These are phyloP conservation scores for Marvania coccoides DNA, from an alignment of 139 green algal species.

Conservation along the genomic window DNA sequence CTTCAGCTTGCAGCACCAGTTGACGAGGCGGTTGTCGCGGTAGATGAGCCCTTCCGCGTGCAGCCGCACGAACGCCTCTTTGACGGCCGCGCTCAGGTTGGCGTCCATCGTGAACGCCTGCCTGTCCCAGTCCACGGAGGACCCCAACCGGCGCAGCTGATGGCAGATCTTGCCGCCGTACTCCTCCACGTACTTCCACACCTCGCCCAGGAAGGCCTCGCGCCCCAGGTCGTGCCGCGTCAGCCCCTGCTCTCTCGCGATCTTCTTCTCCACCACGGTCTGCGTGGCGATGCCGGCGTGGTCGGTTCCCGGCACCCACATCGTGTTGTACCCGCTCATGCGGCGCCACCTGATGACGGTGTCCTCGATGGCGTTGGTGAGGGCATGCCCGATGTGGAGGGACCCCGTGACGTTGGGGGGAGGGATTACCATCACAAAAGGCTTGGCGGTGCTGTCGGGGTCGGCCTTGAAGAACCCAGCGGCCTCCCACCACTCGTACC, in stretches of 20 bases:
- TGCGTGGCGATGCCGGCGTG: constrained; percentile 90
- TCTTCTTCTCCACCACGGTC: constrained; percentile 96
- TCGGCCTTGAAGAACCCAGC: constrained; percentile 88
- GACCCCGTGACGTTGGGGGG: constrained; percentile 96
- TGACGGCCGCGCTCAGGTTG: constrained; percentile 53
- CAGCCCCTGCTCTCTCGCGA: constrained; percentile 66
- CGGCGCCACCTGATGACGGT: constrained; percentile 70
- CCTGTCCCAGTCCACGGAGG: constrained; percentile 84
- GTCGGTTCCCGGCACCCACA: constrained; percentile 96
- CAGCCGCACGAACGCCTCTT: constrained; percentile 71
- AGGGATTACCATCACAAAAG: constrained; percentile 97
- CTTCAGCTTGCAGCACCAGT: constrained; percentile 89
- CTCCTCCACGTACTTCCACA: constrained; percentile 81
- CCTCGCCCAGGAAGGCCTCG: constrained; percentile 83
- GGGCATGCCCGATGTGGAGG: constrained; percentile 95
- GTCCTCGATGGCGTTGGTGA: constrained; percentile 33
- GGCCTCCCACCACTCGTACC: constrained; percentile 82
- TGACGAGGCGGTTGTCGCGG: constrained; percentile 95
- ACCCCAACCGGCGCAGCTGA: constrained; percentile 86
- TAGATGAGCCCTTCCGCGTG: constrained; percentile 83
- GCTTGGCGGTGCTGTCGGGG: constrained; percentile 20
- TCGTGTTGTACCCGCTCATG: constrained; percentile 89
- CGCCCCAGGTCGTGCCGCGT: constrained; percentile 92
- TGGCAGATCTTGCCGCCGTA: constrained; percentile 81
- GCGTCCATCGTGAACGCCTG: constrained; percentile 96